Base-by-base conservation (phyloP, 23 red algal genomes). In the Cyanidioschyzon merolae region DNA sequence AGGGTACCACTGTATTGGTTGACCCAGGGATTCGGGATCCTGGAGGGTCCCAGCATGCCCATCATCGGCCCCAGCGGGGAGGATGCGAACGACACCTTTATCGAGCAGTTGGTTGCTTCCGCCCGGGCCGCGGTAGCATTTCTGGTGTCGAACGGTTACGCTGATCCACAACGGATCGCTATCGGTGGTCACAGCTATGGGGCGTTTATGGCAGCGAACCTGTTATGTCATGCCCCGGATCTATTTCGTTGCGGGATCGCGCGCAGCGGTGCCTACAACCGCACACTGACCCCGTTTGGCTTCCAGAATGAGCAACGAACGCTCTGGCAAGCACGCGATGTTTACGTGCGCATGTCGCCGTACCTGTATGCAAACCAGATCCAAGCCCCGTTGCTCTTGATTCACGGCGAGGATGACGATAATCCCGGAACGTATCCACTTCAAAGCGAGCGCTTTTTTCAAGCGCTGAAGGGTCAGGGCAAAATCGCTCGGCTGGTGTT, bases 231-330 rank as follows among this genome's bases (percentile, higher is more conserved):
- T 71, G 92, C 92, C 21, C 92, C 92, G 25, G 35, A 79, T 0
- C 81, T 96, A 25, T 96, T 96, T 76, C 84, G 87, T 58, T 96
- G 92, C 75, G 92, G 92, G n/a, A 96, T 96, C 84, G 92, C 92
- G 16, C 83, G 92, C 24, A 86, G 82, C 68, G 92, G 92, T 25
- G 92, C 92, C 54, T 96, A 96, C 68, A 96, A 96, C 68, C 87
- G 92, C 18, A 96, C 92, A 29, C 79, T 96, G 40, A 96, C 92
- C 0, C 92, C 92, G 18, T 96, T 96, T 40, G 92, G 92, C 17
- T 96, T 96, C 68, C 92, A 96, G 68, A 81, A 76, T 34, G 92
- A 96, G 45, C 83, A 90, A 50, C 82, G 92, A 51, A 96, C 76
- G 7, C 77, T 96, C 24, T 96, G 92, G 92, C 54, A 96, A 57